Conservation (phyloP, 768 basidiomycete genomes). For the Psilocybe cubensis region DNA sequence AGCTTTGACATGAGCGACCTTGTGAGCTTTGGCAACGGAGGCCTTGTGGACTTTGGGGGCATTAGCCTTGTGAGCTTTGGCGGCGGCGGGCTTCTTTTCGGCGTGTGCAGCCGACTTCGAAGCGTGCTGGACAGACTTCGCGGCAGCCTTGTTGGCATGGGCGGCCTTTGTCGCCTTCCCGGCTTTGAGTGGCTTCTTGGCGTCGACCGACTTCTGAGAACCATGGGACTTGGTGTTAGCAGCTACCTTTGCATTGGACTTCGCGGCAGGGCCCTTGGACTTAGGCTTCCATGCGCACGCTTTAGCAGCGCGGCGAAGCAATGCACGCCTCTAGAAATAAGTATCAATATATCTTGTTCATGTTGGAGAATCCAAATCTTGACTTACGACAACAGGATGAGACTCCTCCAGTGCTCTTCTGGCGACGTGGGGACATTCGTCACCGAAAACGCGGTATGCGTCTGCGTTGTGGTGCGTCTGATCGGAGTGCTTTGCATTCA, state of each 20-base stretch:
- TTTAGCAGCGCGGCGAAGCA: not conserved
- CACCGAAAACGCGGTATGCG: slow-evolving; percentile 14
- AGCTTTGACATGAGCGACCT: not conserved
- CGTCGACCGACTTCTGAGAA: not conserved
- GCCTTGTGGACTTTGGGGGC: too few relatives aligned
- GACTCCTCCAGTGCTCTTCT: slow-evolving; percentile 1
- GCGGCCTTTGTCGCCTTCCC: not conserved
- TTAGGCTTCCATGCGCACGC: not conserved
- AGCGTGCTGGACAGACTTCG: not conserved
- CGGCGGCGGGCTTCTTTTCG: too few relatives aligned
- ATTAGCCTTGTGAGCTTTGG: too few relatives aligned
- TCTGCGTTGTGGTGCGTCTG: slow-evolving; percentile 14
- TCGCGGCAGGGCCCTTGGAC: not conserved
- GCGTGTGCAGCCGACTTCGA: too few relatives aligned
- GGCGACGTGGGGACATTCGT: slow-evolving; percentile 9
- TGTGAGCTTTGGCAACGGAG: not conserved
- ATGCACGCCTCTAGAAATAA: not conserved
- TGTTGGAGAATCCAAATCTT: not conserved
- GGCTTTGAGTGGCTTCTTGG: not conserved
- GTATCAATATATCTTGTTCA: not conserved
- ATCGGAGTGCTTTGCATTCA: not conserved
- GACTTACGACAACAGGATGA: slow-evolving; percentile 3
- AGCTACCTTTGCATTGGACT: not conserved
- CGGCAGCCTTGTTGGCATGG: not conserved
- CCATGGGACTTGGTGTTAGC: not conserved